Percentiles rank a stretch among this genome's conserved stretches.
Evolutionary conservation across 225 moss, liverwort and hornwort species (phyloP).

Genomic region (Antitrichia curtipendula): DNA sequence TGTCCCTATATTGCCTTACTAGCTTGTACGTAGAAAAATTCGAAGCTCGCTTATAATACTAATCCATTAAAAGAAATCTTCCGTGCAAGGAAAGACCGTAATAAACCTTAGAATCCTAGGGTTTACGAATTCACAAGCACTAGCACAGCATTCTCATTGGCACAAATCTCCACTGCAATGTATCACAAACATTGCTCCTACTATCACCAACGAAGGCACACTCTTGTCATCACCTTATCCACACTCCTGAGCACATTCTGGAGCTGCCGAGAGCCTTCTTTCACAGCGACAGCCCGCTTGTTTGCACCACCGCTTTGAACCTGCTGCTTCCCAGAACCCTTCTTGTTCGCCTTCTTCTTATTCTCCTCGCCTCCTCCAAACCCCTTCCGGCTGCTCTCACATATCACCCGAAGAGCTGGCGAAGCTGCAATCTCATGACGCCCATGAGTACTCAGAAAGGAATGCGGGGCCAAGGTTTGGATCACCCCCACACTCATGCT

Average conservation of each 20-base stretch:
- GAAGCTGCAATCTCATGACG: background rate
- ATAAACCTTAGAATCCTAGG: background rate
- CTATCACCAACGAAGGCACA: background rate
- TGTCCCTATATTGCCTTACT: background rate
- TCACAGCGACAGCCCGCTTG: constrained; percentile 32
- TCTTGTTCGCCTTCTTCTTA: constrained; percentile 29
- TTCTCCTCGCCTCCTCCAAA: constrained; percentile 24
- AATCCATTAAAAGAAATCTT: background rate
- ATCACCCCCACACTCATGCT: constrained; percentile 8
- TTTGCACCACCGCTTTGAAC: constrained; percentile 10
- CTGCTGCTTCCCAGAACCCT: constrained; percentile 11
- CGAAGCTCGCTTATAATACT: background rate
- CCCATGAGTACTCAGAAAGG: background rate
- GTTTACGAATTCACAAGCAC: background rate
- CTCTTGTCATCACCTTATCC: constrained; percentile 36
- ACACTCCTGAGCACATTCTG: constrained; percentile 61
- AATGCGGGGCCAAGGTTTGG: background rate
- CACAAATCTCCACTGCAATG: background rate
- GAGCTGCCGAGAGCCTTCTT: constrained; percentile 43
- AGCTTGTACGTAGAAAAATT: background rate
- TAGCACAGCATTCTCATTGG: background rate
- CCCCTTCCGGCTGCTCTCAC: constrained; percentile 27
- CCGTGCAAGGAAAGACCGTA: background rate
- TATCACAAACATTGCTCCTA: background rate
- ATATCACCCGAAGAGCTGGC: background rate